Evolutionary conservation across 208 protist genomes (phyloP), one percentile per base, ranked within the genome.

Genomic region (Trypanosoma grayi): DNA sequence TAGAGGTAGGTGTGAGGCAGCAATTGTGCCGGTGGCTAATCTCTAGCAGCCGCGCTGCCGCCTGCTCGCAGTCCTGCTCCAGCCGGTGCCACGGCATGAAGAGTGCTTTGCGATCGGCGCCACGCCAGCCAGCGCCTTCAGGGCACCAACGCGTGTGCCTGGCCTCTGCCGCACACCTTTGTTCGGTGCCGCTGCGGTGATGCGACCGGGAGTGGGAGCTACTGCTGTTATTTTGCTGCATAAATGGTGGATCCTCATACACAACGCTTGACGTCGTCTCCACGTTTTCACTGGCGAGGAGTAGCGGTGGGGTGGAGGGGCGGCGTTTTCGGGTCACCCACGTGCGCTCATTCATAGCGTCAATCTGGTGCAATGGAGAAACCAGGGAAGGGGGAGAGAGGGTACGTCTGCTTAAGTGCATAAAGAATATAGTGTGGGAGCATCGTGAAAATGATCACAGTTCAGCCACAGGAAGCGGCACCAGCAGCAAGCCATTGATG

Each of bases 211-310:
- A 36, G 6, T 8, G 2, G 13, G 13, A 39, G 16, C 9, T 11
- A 30, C 4, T 59, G 20, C 18, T 36, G 1, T 10, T 14, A 24
- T 47, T 27, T 22, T 33, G 25, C 25, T 5, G 31, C 7, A 31
- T 36, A 22, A 20, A 45, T 25, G 24, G 24, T 0, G 22, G n/a
- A 1, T 54, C 34, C 16, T 43, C 34, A 20, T 55, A 64, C 9
- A 55, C n/a, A 45, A 47, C 10, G 47, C 31, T 37, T 28, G 58
- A 46, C 31, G 47, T 46, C 24, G 58, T 47, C 36, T 64, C 58
- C 1, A 54, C 20, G 37, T 18, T 24, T 14, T 47, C 34, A 43
- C 45, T 55, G 10, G 58, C 46, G 30, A 54, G 1, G 27, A 55
- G 34, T 24, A 34, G 0, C 24, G 9, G 5, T 31, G 44, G 46